Conservation (phyloP, 805 yeast species). For the Lachancea cidri region DNA sequence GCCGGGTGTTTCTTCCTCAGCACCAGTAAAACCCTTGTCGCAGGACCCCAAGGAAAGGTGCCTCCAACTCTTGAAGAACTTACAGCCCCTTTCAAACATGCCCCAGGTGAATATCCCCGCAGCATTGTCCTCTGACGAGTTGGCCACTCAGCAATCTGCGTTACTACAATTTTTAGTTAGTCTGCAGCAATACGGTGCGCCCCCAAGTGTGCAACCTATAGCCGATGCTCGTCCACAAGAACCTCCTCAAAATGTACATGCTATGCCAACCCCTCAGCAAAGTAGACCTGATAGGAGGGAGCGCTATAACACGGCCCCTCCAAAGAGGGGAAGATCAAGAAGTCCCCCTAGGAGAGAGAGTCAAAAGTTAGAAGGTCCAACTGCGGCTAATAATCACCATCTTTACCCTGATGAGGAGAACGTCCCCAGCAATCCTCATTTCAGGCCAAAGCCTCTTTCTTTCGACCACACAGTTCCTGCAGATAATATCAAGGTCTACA, state of each 20-base stretch:
- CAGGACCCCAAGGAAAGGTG: constrained; percentile 32
- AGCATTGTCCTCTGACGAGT: constrained; percentile 22
- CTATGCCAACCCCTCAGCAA: constrained; percentile 12
- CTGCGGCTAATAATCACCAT: constrained; percentile 30
- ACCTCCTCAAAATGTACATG: constrained; percentile 5
- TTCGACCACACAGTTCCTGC: constrained; percentile 68
- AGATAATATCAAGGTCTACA: constrained; percentile 74
- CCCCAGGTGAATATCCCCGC: constrained; percentile 22
- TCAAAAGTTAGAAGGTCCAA: constrained; percentile 11
- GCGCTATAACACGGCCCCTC: constrained; percentile 4
- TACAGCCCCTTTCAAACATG: constrained; percentile 15
- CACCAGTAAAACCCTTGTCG: constrained; percentile 38
- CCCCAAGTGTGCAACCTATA: constrained; percentile 8
- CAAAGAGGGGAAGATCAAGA: constrained; percentile 47
- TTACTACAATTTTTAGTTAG: constrained; percentile 36
- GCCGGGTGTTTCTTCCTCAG: constrained; percentile 36
- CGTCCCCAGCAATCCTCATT: constrained; percentile 67
- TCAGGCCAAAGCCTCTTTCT: constrained; percentile 66
- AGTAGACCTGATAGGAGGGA: constrained; percentile 9
- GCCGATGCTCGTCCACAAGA: not conserved
- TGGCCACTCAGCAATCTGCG: constrained; percentile 38
- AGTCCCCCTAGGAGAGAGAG: constrained; percentile 36
- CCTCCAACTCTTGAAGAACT: constrained; percentile 26
- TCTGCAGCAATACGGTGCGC: constrained; percentile 30
- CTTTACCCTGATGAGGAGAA: constrained; percentile 51